Evolutionary conservation across 2,329 filamentous ascomycete genomes (phyloP).

Genomic region (Neodidymelliopsis sp.): DNA sequence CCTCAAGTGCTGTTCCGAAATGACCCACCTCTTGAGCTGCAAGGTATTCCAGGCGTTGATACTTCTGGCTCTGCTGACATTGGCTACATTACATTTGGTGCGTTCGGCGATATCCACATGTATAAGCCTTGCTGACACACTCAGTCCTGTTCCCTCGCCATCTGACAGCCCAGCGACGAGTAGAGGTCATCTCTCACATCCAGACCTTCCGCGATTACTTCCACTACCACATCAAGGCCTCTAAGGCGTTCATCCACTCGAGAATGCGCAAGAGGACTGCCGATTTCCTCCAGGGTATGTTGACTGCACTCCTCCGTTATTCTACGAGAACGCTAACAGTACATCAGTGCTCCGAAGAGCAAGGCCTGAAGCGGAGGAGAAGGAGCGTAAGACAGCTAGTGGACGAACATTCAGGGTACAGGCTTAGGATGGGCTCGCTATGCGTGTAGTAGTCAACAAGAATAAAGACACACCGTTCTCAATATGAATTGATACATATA

Average conservation of each 20-base stretch:
- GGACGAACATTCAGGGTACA: slow-evolving; percentile 86
- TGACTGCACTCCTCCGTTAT: background rate
- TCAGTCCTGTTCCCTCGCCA: slow-evolving; percentile 94
- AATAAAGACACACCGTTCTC: slow-evolving; percentile 2
- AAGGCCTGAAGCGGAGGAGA: slow-evolving; percentile 93
- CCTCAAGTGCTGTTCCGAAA: slow-evolving; percentile 97
- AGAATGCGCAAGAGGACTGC: slow-evolving; percentile 97
- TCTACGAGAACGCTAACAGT: slow-evolving; percentile 44
- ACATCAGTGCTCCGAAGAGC: slow-evolving; percentile 87
- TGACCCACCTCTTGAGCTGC: slow-evolving; percentile 90
- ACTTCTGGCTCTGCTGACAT: slow-evolving; percentile 78
- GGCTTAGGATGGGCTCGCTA: slow-evolving; percentile 34
- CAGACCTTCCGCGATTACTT: slow-evolving; percentile 99
- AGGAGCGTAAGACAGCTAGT: slow-evolving; percentile 97
- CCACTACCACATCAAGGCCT: slow-evolving; percentile 99
- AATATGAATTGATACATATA: background rate
- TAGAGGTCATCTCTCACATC: slow-evolving; percentile 97
- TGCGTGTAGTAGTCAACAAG: background rate
- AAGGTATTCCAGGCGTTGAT: slow-evolving; percentile 83
- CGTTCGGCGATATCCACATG: slow-evolving; percentile 35
- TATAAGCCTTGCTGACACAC: slow-evolving; percentile 24
- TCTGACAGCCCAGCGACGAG: slow-evolving; percentile 85
- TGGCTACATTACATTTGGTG: slow-evolving; percentile 98
- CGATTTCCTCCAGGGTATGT: slow-evolving; percentile 93
- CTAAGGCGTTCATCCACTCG: slow-evolving; percentile 98